Evolutionary conservation across 208 protist genomes (phyloP).

Genomic region (Porcisia hertigi): DNA sequence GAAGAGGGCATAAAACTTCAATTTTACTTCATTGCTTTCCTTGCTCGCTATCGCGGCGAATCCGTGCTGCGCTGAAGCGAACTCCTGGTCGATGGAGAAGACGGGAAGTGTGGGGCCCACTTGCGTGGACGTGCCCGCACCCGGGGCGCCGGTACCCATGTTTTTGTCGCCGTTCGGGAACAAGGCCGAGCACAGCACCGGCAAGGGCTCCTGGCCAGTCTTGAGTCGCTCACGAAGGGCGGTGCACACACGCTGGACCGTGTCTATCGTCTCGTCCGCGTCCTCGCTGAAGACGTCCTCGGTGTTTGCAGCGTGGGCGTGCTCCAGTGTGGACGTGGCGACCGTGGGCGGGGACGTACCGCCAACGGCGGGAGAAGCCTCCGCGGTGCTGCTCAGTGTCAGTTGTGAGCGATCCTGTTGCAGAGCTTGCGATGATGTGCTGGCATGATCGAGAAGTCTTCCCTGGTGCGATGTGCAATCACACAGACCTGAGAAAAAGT

Average conservation of each 20-base stretch:
- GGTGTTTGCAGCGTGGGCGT: conserved; percentile 4
- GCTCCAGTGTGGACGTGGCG: conserved; percentile 16
- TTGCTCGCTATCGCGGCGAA: conserved; percentile 52
- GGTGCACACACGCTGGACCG: conserved; percentile 35
- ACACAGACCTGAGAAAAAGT: conserved; percentile 49
- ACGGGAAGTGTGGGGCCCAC: conserved; percentile 22
- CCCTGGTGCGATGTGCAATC: conserved; percentile 40
- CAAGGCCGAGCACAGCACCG: conserved; percentile 34
- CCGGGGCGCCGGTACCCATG: conserved; percentile 11
- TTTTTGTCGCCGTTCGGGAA: conserved; percentile 30
- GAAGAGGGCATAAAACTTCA: conserved; percentile 87
- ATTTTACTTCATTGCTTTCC: conserved; percentile 68
- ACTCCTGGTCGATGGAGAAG: conserved; percentile 45
- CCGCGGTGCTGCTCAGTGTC: conserved; percentile 9
- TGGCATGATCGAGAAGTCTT: conserved; percentile 27
- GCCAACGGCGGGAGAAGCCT: conserved; percentile 17
- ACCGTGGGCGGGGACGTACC: conserved; percentile 29
- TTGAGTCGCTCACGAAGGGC: conserved; percentile 47
- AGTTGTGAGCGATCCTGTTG: conserved; percentile 5
- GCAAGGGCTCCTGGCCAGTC: conserved; percentile 56
- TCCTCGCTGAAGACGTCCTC: conserved; percentile 31
- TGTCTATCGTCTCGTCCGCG: conserved; percentile 30
- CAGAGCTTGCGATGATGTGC: conserved; percentile 15
- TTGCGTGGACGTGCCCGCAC: conserved; percentile 10
- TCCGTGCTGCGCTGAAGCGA: conserved; percentile 50